A percentile compares a stretch with the other conserved stretches of the same genome.
These are phyloP conservation scores for Pseudotulostoma volvatum DNA, from an alignment of 495 filamentous ascomycete species.

Conservation along the genomic window DNA sequence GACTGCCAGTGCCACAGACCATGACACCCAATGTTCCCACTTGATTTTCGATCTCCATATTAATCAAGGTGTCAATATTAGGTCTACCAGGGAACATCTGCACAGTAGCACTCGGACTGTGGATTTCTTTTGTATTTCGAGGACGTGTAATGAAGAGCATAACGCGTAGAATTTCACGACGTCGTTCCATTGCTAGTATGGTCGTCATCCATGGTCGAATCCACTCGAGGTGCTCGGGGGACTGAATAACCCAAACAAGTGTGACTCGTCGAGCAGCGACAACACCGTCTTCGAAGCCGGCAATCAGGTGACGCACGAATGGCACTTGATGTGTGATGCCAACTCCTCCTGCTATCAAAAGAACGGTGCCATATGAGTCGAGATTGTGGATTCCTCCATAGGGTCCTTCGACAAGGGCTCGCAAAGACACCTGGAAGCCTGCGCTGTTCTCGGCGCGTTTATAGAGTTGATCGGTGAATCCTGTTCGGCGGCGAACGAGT, in stretches of 20 bases:
- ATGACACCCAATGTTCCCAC: conserved; percentile 80
- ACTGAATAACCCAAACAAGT: conserved; percentile 83
- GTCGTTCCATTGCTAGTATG: conserved; percentile 60
- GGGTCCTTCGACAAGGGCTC: conserved; percentile 64
- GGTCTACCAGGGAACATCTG: conserved; percentile 76
- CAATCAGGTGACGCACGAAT: conserved; percentile 67
- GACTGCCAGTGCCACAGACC: conserved; percentile 69
- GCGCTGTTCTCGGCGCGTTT: conserved; percentile 32
- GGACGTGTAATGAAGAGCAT: conserved; percentile 81
- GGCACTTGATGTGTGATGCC: conserved; percentile 92
- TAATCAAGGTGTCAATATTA: conserved; percentile 57
- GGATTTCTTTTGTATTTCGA: conserved; percentile 52
- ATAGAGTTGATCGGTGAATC: conserved; percentile 75
- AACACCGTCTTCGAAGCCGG: conserved; percentile 52
- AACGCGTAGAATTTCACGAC: conserved; percentile 63
- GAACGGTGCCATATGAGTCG: conserved; percentile 74
- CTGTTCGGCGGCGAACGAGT: conserved; percentile 68
- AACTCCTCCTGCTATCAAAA: conserved; percentile 82
- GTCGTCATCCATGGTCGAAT: conserved; percentile 84
- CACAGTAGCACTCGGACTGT: conserved; percentile 53
- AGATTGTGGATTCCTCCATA: conserved; percentile 72
- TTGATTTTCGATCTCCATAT: conserved; percentile 59
- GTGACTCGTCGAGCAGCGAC: conserved; percentile 65
- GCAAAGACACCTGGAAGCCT: conserved; percentile 32
- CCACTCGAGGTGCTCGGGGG: conserved; percentile 80